phyloP scores from a whole-genome alignment of 768 basidiomycete species.

The Trametopsis cervina region DNA sequence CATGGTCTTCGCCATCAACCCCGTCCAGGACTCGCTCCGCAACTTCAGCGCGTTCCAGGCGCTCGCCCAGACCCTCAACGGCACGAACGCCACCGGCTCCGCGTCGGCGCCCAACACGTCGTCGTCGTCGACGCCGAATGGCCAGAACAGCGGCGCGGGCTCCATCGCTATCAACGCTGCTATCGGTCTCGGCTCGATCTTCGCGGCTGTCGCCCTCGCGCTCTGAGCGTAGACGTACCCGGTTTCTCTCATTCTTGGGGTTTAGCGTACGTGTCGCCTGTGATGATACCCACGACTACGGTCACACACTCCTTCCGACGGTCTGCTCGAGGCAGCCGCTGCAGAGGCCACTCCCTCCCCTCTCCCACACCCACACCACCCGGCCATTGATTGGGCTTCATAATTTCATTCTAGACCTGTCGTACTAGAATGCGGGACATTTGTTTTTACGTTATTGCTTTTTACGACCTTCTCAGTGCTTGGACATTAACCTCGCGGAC shows the following conservation, averaged over 20 bases:
- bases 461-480: not conserved
- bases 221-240: slow-evolving; percentile 10
- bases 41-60: slow-evolving; percentile 52
- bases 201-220: slow-evolving; percentile 17
- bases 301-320: no score
- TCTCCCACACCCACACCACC: no score
- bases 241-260: not conserved
- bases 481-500: not conserved
- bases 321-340: no score
- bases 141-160: slow-evolving; percentile 8
- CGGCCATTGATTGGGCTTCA: not conserved
- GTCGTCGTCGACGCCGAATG: slow-evolving; percentile 3
- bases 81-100: slow-evolving; percentile 32
- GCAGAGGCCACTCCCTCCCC: no score
- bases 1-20: slow-evolving; percentile 48
- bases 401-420: not conserved
- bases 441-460: not conserved
- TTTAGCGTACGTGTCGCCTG: slow-evolving; percentile 1
- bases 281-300: not conserved
- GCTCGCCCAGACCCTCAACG: slow-evolving; percentile 48
- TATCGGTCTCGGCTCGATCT: slow-evolving; percentile 18
- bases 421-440: not conserved
- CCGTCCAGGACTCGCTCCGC: slow-evolving; percentile 39
- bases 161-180: slow-evolving; percentile 11
- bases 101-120: slow-evolving; percentile 11